phyloP scores from a whole-genome alignment of 2,329 filamentous ascomycete species.

The Clonostachys rosea region DNA sequence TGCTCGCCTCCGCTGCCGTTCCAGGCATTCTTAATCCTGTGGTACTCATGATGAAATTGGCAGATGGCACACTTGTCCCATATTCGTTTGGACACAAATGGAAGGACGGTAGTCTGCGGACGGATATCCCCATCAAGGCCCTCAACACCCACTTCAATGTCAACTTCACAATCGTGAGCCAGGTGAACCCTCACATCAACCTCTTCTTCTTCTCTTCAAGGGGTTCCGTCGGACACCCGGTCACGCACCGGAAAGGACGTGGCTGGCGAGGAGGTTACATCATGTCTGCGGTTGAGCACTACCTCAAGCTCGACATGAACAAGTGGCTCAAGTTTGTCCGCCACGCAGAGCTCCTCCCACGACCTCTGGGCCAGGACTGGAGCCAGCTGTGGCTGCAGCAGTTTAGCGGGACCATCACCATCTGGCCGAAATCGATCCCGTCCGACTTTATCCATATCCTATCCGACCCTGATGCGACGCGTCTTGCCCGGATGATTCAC shows the following conservation, averaged over 20 bases:
- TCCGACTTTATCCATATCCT: constrained; percentile 86
- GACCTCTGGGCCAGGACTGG: constrained; percentile 93
- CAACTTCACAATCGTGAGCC: constrained; percentile 85
- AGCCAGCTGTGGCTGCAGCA: constrained; percentile 93
- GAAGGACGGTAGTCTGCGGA: constrained; percentile 94
- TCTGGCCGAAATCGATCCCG: constrained; percentile 80
- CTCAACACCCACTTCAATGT: constrained; percentile 97
- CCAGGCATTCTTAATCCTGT: constrained; percentile 94
- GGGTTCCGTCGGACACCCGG: constrained; percentile 85
- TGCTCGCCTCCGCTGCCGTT: constrained; percentile 90
- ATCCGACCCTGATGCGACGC: constrained; percentile 70
- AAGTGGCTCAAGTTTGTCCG: constrained; percentile 97
- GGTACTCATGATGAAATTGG: constrained; percentile 85
- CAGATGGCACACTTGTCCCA: constrained; percentile 71
- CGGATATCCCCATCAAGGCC: constrained; percentile 91
- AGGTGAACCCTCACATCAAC: constrained; percentile 97
- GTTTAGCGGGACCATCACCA: constrained; percentile 91
- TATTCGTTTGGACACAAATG: constrained; percentile 99
- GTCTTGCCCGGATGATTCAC: constrained; percentile 83
- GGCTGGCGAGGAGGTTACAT: constrained; percentile 96
- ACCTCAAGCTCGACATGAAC: constrained; percentile 91
- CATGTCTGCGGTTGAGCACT: constrained; percentile 87
- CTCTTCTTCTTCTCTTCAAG: constrained; percentile 98
- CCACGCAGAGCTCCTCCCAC: constrained; percentile 85
- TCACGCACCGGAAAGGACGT: constrained; percentile 87